Evolutionary conservation across 768 basidiomycete genomes (phyloP).

Genomic region (Cyclocybe cylindracea): DNA sequence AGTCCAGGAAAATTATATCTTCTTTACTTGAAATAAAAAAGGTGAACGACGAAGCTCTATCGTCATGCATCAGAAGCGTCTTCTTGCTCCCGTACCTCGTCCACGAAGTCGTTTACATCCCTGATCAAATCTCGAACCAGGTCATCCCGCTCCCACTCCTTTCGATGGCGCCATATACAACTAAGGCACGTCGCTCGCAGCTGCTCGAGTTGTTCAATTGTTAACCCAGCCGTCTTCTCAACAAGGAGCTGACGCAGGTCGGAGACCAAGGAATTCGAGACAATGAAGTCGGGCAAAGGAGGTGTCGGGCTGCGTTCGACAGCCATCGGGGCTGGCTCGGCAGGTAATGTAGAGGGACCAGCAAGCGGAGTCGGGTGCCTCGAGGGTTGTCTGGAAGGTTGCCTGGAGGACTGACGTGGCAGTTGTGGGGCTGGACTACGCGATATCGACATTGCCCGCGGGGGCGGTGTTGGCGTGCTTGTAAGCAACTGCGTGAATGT

Average conservation of each 20-base stretch:
- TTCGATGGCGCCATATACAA: slow-evolving; percentile 78
- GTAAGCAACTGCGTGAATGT: neutral
- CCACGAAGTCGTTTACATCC: slow-evolving; percentile 64
- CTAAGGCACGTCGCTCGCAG: slow-evolving; percentile 82
- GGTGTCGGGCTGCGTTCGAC: slow-evolving; percentile 68
- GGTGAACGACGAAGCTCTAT: too few relatives aligned
- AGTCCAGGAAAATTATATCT: too few relatives aligned
- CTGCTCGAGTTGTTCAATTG: slow-evolving; percentile 91
- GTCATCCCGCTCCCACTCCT: slow-evolving; percentile 79
- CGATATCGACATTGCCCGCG: neutral
- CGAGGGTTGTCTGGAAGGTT: neutral
- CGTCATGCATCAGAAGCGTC: neutral
- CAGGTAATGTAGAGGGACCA: slow-evolving; percentile 13
- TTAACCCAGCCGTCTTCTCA: slow-evolving; percentile 58
- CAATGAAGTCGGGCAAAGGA: slow-evolving; percentile 75
- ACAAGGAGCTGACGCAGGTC: slow-evolving; percentile 52
- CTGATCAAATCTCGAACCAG: slow-evolving; percentile 61
- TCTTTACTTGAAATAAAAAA: too few relatives aligned
- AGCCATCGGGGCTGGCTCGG: slow-evolving; percentile 42
- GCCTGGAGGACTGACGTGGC: too few relatives aligned
- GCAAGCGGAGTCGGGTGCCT: slow-evolving; percentile 5
- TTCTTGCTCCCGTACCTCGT: slow-evolving; percentile 49
- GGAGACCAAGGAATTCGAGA: slow-evolving; percentile 52
- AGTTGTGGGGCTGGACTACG: too few relatives aligned
- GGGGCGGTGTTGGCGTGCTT: slow-evolving; percentile 3